Percentiles rank a stretch among this genome's conserved stretches.
phyloP scores from a whole-genome alignment of 345 rosid genomes.

The Turritis glabra region DNA sequence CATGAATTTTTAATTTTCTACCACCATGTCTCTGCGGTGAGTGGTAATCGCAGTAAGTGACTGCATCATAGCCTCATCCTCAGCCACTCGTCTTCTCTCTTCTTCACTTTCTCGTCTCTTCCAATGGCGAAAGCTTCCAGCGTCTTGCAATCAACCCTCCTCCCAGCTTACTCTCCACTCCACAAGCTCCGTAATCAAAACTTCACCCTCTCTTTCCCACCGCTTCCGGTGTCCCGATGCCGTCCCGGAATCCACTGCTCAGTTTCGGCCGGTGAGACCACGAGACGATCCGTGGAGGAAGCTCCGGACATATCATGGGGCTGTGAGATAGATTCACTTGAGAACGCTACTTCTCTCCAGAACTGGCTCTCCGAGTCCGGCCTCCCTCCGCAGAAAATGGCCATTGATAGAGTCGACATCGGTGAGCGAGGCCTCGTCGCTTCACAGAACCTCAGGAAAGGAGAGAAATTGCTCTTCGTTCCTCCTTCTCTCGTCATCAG shows the following conservation, averaged over 20 bases:
- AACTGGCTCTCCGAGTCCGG: slow-evolving; percentile 83
- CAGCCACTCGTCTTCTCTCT: slow-evolving; percentile 33
- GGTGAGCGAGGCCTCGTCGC: slow-evolving; percentile 96
- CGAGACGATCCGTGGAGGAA: slow-evolving; percentile 36
- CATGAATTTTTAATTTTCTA: too few species aligned
- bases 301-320: slow-evolving; percentile 61
- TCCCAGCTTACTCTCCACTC: slow-evolving; percentile 48
- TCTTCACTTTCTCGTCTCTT: neutral
- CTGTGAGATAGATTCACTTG: slow-evolving; percentile 60
- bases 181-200: slow-evolving; percentile 32
- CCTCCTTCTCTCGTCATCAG: slow-evolving; percentile 89
- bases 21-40: neutral
- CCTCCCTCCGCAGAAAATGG: slow-evolving; percentile 87
- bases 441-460: slow-evolving; percentile 73
- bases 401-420: slow-evolving; percentile 68
- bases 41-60: neutral
- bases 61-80: slow-evolving; percentile 15
- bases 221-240: slow-evolving; percentile 23
- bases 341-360: slow-evolving; percentile 74
- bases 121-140: slow-evolving; percentile 70
- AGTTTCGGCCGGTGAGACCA: slow-evolving; percentile 49
- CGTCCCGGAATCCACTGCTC: slow-evolving; percentile 50
- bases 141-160: slow-evolving; percentile 51
- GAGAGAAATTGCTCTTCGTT: slow-evolving; percentile 89
- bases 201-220: slow-evolving; percentile 10